phyloP scores from a whole-genome alignment of 2,329 filamentous ascomycete species.

The Venturia effusa region DNA sequence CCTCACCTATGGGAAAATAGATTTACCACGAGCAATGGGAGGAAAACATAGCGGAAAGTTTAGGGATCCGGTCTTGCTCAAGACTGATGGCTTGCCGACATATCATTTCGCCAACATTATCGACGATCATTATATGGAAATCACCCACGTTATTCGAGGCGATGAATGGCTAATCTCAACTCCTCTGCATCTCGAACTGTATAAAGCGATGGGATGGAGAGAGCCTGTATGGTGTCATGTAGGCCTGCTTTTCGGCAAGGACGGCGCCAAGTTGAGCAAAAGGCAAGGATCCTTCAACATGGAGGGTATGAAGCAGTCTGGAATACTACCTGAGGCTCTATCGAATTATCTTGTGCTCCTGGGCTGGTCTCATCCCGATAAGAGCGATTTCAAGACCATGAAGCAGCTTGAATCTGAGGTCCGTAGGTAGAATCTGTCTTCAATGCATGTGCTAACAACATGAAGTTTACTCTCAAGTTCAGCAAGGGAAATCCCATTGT shows the following conservation, averaged over 20 bases:
- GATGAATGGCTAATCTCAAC: slow-evolving; percentile 97
- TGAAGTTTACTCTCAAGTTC: slow-evolving; percentile 71
- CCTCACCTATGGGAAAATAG: slow-evolving; percentile 62
- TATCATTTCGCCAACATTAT: slow-evolving; percentile 97
- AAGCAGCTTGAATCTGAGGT: slow-evolving; percentile 57
- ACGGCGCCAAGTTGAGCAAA: slow-evolving; percentile 57
- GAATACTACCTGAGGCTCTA: slow-evolving; percentile 53
- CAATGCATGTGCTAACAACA: not conserved
- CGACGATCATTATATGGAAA: slow-evolving; percentile 89
- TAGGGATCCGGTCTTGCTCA: slow-evolving; percentile 49
- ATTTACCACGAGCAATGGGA: slow-evolving; percentile 19
- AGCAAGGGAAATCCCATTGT: slow-evolving; percentile 85
- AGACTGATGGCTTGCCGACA: slow-evolving; percentile 84
- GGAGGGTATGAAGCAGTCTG: slow-evolving; percentile 43
- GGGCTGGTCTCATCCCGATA: slow-evolving; percentile 60
- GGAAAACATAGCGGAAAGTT: slow-evolving; percentile 27
- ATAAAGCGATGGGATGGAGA: slow-evolving; percentile 38
- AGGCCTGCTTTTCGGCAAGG: slow-evolving; percentile 35
- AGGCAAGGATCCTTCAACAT: slow-evolving; percentile 60
- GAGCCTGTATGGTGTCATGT: slow-evolving; percentile 40
- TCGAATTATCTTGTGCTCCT: slow-evolving; percentile 76
- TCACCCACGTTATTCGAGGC: slow-evolving; percentile 90
- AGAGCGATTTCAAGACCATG: slow-evolving; percentile 56
- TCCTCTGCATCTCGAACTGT: slow-evolving; percentile 57
- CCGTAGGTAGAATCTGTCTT: slow-evolving; percentile 29